These are phyloP conservation scores for Zoysia pacifica DNA, from an alignment of 176 grass and related monocot genomes.

Conservation along the genomic window DNA sequence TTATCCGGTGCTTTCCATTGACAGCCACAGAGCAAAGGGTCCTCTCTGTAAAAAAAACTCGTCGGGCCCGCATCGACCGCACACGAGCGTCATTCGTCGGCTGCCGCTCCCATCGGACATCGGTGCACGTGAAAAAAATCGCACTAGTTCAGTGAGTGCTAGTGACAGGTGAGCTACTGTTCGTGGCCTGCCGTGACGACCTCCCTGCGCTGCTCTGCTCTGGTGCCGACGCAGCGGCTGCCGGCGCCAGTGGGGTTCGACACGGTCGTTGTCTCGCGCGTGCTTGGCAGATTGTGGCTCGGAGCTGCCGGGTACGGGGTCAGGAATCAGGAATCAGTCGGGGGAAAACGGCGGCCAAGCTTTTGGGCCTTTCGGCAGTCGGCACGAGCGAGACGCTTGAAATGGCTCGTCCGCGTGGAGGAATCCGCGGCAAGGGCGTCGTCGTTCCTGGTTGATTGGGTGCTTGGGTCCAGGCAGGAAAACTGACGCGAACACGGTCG, in stretches of 20 bases:
- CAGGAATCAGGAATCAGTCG: background rate
- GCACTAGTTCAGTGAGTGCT: no score
- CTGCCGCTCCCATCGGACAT: no score
- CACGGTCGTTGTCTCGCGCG: no score
- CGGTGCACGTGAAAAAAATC: no score
- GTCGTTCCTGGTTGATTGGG: background rate
- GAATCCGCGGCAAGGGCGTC: background rate
- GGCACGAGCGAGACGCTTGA: background rate
- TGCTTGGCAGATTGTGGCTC: background rate
- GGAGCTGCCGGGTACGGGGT: no score
- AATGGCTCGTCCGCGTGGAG: background rate
- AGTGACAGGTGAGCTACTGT: background rate
- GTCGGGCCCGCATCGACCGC: no score
- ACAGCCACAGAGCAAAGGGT: no score
- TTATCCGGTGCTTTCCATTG: no score
- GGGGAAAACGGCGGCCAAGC: background rate
- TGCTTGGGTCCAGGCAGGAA: background rate
- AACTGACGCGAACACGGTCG: background rate
- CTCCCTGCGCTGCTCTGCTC: background rate
- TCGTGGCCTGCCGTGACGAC: slow-evolving; percentile 11
- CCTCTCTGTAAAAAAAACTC: no score
- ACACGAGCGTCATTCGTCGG: no score
- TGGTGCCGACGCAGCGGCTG: background rate
- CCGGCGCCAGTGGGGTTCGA: background rate
- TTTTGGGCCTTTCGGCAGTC: no score